Evolutionary conservation across 2,329 filamentous ascomycete species (phyloP).

Genomic region (Daldinia eschscholtzii): DNA sequence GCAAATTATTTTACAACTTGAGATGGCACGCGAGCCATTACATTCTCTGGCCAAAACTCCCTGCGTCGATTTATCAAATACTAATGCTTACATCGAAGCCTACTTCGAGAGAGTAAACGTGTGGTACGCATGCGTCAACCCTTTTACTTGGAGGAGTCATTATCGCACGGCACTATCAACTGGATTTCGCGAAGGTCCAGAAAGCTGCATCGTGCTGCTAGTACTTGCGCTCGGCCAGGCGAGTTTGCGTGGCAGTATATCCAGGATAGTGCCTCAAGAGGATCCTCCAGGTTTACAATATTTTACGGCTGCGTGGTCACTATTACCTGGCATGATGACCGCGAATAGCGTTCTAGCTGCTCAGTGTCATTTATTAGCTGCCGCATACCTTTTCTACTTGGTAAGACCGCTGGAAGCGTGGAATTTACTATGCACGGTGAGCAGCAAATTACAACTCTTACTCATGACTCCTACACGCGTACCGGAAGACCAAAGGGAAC

Average conservation of each 20-base stretch:
- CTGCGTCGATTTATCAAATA: constrained; percentile 79
- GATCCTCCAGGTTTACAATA: constrained; percentile 82
- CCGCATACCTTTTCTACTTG: constrained; percentile 85
- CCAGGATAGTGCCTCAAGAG: constrained; percentile 74
- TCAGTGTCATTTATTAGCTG: constrained; percentile 83
- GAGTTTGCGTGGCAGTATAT: constrained; percentile 81
- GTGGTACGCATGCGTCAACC: constrained; percentile 89
- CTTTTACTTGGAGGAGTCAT: constrained; percentile 81
- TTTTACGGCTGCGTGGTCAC: constrained; percentile 83
- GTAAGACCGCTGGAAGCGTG: constrained; percentile 86
- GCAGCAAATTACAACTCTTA: constrained; percentile 83
- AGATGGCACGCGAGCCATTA: constrained; percentile 83
- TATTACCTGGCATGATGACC: constrained; percentile 83
- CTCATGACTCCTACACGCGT: constrained; percentile 80
- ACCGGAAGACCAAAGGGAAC: constrained; percentile 76
- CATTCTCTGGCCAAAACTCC: constrained; percentile 73
- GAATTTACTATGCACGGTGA: constrained; percentile 82
- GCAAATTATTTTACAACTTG: constrained; percentile 83
- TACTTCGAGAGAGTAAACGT: constrained; percentile 86
- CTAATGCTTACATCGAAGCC: constrained; percentile 79
- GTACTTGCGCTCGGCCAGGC: constrained; percentile 83
- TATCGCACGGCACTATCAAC: constrained; percentile 81
- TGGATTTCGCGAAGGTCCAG: constrained; percentile 81
- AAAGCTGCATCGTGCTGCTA: constrained; percentile 84
- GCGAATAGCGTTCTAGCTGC: constrained; percentile 82